Percentiles rank a stretch among this genome's conserved stretches.
phyloP scores from a whole-genome alignment of 352 stramenopile genomes.

The Globisporangium solare region DNA sequence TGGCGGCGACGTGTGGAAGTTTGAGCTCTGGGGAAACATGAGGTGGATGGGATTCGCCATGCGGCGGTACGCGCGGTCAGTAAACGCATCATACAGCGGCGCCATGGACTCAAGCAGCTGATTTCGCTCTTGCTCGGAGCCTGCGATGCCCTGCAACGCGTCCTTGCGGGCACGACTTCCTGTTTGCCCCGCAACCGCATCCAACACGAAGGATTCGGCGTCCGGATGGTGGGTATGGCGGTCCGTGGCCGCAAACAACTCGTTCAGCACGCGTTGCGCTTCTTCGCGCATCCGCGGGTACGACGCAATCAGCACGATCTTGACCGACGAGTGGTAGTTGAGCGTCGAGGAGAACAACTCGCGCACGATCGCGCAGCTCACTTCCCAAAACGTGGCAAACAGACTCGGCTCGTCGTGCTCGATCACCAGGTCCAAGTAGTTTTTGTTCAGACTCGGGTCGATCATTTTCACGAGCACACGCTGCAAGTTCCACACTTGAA shows the following conservation, averaged over 20 bases:
- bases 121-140: slow-evolving; percentile 34
- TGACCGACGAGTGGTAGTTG: slow-evolving; percentile 47
- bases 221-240: slow-evolving; percentile 19
- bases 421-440: slow-evolving; percentile 71
- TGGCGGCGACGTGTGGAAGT: slow-evolving; percentile 78
- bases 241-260: slow-evolving; percentile 52
- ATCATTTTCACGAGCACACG: slow-evolving; percentile 81
- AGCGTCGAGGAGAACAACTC: slow-evolving; percentile 68
- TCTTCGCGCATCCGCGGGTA: slow-evolving; percentile 81
- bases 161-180: slow-evolving; percentile 7
- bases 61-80: slow-evolving; percentile 50
- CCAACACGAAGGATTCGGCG: slow-evolving; percentile 3
- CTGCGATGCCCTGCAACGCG: slow-evolving; percentile 32
- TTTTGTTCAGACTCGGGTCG: slow-evolving; percentile 34
- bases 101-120: slow-evolving; percentile 72
- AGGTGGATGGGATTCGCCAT: slow-evolving; percentile 79
- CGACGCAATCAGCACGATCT: slow-evolving; percentile 65
- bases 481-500: slow-evolving; percentile 86
- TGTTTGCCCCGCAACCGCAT: slow-evolving; percentile 3
- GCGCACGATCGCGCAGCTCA: slow-evolving; percentile 69
- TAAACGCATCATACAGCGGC: slow-evolving; percentile 65
- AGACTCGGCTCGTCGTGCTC: slow-evolving; percentile 70
- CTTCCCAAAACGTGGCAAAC: slow-evolving; percentile 84
- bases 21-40: slow-evolving; percentile 84
- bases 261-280: slow-evolving; percentile 54